Evolutionary conservation across 1,284 basidiomycete genomes (phyloP).

Genomic region (Trichosporon coremiiforme): DNA sequence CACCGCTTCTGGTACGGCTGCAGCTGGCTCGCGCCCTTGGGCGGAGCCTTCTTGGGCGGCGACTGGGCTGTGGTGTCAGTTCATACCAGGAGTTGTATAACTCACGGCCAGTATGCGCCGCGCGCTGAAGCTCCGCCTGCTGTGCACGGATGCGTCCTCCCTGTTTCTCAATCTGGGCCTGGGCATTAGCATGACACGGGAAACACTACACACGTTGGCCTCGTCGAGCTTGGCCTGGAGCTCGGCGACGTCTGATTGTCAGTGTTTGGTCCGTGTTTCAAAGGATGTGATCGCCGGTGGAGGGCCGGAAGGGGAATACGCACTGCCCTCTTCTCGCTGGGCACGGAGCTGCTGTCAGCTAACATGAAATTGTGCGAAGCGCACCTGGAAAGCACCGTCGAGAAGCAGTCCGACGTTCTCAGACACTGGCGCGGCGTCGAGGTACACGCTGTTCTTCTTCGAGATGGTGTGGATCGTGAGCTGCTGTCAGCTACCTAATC

Average conservation of each 20-base stretch:
- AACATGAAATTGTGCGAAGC: neutral
- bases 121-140: slow-evolving; percentile 22
- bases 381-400: slow-evolving; percentile 22
- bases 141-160: slow-evolving; percentile 17
- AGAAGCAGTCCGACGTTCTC: slow-evolving; percentile 12
- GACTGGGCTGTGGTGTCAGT: slow-evolving; percentile 13
- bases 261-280: neutral
- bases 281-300: neutral
- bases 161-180: slow-evolving; percentile 24
- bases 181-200: neutral
- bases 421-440: neutral
- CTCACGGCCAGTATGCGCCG: slow-evolving; percentile 20
- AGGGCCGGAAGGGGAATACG: neutral
- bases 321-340: neutral
- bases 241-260: neutral
- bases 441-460: slow-evolving; percentile 19
- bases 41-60: slow-evolving; percentile 23
- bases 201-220: neutral
- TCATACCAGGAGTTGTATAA: neutral
- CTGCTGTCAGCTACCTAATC: slow-evolving; percentile 21
- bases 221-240: neutral
- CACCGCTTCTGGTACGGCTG: slow-evolving; percentile 31
- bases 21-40: slow-evolving; percentile 25
- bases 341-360: neutral
- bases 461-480: slow-evolving; percentile 22